phyloP scores from a whole-genome alignment of 1,284 basidiomycete genomes.

The Hypsizygus ulmarius region DNA sequence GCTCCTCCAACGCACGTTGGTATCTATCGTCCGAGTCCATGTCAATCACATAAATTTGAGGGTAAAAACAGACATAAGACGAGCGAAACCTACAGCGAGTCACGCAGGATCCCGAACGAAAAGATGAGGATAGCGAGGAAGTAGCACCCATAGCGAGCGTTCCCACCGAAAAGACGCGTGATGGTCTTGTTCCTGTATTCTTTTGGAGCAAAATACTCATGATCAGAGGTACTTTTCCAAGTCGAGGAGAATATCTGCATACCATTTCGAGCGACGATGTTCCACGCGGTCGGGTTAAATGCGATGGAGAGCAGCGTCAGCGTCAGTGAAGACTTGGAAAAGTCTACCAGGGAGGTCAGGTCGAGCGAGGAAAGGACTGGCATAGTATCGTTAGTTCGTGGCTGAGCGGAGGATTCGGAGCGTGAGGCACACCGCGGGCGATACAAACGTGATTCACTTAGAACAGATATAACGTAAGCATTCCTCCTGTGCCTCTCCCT shows the following conservation, averaged over 20 bases:
- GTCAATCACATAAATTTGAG: not conserved
- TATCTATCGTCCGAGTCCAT: conserved; percentile 47
- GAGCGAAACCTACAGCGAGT: conserved; percentile 66
- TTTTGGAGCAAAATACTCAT: conserved; percentile 31
- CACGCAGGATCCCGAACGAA: conserved; percentile 80
- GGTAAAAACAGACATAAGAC: not conserved
- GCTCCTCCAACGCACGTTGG: conserved; percentile 67
- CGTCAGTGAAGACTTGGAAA: conserved; percentile 63
- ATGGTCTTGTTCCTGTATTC: conserved; percentile 89
- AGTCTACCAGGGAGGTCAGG: conserved; percentile 45
- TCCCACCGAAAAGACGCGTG: conserved; percentile 77
- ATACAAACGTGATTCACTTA: no score
- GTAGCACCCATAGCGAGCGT: conserved; percentile 80
- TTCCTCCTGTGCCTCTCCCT: no score
- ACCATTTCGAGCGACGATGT: conserved; percentile 93
- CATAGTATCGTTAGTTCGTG: not conserved
- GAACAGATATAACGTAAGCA: no score
- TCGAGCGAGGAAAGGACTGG: conserved; percentile 13
- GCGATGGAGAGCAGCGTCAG: conserved; percentile 63
- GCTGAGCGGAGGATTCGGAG: no score
- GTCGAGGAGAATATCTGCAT: conserved; percentile 23
- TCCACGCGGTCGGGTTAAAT: conserved; percentile 96
- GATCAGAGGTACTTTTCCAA: not conserved
- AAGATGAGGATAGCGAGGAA: conserved; percentile 91
- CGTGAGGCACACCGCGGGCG: no score